Conservation (phyloP, 345 rosid species). For the Bruguiera parviflora region DNA sequence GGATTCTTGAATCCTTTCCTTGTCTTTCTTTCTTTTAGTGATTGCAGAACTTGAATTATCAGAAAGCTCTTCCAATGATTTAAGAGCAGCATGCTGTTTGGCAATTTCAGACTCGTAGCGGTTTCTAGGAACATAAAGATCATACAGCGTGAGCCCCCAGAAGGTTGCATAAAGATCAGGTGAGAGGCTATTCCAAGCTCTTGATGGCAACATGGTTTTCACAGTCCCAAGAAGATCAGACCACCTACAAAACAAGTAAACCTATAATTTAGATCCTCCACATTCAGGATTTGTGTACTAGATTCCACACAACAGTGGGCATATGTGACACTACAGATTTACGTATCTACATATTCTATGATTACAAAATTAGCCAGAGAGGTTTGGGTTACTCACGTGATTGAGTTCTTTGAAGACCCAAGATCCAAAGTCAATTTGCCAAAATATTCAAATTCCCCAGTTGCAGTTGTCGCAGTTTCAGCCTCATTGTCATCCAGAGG, state of each 20-base stretch:
- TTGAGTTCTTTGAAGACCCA: constrained; percentile 51
- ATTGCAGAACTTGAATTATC: constrained; percentile 97
- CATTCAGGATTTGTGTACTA: not conserved
- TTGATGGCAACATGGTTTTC: constrained; percentile 84
- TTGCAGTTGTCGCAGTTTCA: constrained; percentile 28
- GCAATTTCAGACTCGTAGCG: constrained; percentile 96
- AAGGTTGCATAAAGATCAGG: constrained; percentile 95
- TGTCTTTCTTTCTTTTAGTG: constrained; percentile 93
- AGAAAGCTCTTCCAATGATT: constrained; percentile 86
- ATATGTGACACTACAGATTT: not conserved
- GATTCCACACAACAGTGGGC: not conserved
- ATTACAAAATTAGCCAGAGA: not conserved
- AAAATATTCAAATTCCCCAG: constrained; percentile 35
- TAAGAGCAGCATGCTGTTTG: constrained; percentile 92
- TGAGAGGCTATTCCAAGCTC: constrained; percentile 99
- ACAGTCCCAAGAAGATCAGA: constrained; percentile 84
- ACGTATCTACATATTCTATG: too few relatives aligned
- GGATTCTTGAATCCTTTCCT: constrained; percentile 98
- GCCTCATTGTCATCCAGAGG: constrained; percentile 65
- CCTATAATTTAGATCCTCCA: not conserved
- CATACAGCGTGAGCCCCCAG: constrained; percentile 98
- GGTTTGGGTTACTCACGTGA: constrained; percentile 40
- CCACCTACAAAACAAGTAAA: constrained; percentile 54
- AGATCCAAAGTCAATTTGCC: constrained; percentile 58
- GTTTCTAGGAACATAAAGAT: constrained; percentile 88